Evolutionary conservation across 768 basidiomycete species (phyloP).

Genomic region (Naganishia kalamii): DNA sequence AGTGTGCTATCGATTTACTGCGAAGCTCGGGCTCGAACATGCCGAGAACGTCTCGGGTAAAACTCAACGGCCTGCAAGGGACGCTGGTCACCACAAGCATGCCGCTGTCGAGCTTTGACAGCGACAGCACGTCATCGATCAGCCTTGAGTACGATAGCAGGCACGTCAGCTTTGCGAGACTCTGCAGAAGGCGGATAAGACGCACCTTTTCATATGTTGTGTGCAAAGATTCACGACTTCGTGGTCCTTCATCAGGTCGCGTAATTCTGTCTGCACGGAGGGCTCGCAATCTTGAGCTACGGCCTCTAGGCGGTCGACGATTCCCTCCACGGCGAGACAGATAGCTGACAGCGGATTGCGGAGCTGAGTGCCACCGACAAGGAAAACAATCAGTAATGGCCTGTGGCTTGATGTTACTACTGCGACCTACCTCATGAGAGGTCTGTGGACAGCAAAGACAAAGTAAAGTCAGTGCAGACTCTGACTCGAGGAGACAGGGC

Average conservation of each 20-base stretch:
- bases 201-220: constrained; percentile 21
- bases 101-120: constrained; percentile 22
- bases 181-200: neutral
- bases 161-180: neutral
- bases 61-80: neutral
- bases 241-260: constrained; percentile 3
- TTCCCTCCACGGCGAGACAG: constrained; percentile 16
- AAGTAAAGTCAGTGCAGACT: neutral
- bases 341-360: constrained; percentile 21
- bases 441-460: neutral
- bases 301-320: constrained; percentile 8
- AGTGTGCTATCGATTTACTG: constrained; percentile 11
- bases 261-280: neutral
- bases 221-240: constrained; percentile 14
- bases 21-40: constrained; percentile 18
- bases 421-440: constrained; percentile 13
- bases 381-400: neutral
- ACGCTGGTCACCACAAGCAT: constrained; percentile 17
- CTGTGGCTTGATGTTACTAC: neutral
- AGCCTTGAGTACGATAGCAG: neutral
- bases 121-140: constrained; percentile 20
- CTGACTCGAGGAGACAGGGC: neutral
- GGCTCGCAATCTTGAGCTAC: neutral
- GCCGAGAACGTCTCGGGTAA: constrained; percentile 11
- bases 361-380: neutral